A percentile compares a stretch with the other conserved stretches of the same genome.
These are phyloP conservation scores for Gynochthodes officinalis DNA, from an alignment of 257 asterid species.

Conservation along the genomic window DNA sequence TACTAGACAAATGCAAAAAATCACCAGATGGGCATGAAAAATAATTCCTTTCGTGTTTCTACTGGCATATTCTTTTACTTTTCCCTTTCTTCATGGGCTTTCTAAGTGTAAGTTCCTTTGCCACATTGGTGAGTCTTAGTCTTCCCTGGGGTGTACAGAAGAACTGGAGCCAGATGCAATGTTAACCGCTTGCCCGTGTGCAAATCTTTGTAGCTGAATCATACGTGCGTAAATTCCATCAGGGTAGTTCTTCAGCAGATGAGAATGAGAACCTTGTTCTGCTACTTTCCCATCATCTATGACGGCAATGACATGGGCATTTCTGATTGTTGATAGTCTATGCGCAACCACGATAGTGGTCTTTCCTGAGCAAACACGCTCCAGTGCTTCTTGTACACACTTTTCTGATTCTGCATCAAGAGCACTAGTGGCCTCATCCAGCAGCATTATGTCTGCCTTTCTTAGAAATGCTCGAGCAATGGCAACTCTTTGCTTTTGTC, in stretches of 20 bases:
- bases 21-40: slow-evolving; percentile 20
- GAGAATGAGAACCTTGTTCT: slow-evolving; percentile 84
- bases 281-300: slow-evolving; percentile 87
- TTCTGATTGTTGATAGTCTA: slow-evolving; percentile 64
- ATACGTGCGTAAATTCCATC: slow-evolving; percentile 78
- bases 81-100: not conserved
- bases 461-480: slow-evolving; percentile 70
- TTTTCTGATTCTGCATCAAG: slow-evolving; percentile 76
- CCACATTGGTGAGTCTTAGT: slow-evolving; percentile 30
- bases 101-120: not conserved
- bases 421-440: slow-evolving; percentile 88
- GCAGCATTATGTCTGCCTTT: slow-evolving; percentile 64
- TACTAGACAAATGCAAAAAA: slow-evolving; percentile 31
- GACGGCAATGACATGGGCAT: slow-evolving; percentile 71
- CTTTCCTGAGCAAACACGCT: slow-evolving; percentile 68
- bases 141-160: slow-evolving; percentile 37
- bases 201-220: slow-evolving; percentile 71
- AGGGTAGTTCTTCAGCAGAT: slow-evolving; percentile 56
- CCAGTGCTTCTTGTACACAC: slow-evolving; percentile 66
- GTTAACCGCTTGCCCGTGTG: slow-evolving; percentile 60
- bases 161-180: slow-evolving; percentile 58
- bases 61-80: not conserved
- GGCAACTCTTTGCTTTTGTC: slow-evolving; percentile 84
- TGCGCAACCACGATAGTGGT: slow-evolving; percentile 80
- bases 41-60: slow-evolving; percentile 18